Conservation (phyloP, 345 rosid species). For the Erucastrum elatum region DNA sequence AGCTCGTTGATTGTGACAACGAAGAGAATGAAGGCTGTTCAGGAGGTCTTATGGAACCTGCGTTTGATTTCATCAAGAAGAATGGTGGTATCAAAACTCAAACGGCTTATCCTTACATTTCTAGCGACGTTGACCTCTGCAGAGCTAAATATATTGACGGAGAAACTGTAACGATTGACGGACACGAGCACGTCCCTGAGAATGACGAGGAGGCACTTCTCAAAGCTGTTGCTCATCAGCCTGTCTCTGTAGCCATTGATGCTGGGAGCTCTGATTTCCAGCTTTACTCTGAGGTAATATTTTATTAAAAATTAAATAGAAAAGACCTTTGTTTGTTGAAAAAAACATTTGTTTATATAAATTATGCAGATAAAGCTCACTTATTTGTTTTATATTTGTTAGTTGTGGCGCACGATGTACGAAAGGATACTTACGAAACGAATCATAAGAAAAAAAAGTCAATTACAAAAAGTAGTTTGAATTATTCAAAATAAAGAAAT, state of each 20-base stretch:
- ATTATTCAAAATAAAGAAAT: not conserved
- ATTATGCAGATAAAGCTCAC: not conserved
- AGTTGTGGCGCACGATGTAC: not conserved
- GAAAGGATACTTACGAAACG: not conserved
- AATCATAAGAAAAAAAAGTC: not conserved
- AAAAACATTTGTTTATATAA: not conserved
- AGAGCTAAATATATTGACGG: conserved; percentile 41
- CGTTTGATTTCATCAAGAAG: conserved; percentile 62
- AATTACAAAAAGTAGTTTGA: not conserved
- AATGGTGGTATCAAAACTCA: conserved; percentile 65
- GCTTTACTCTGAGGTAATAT: conserved; percentile 73
- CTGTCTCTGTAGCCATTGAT: conserved; percentile 72
- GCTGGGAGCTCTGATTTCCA: conserved; percentile 74
- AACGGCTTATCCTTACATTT: conserved; percentile 56
- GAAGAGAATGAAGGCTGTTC: conserved; percentile 64
- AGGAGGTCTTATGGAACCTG: conserved; percentile 76
- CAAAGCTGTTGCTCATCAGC: conserved; percentile 66
- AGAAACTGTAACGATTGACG: conserved; percentile 56
- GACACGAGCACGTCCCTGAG: conserved; percentile 62
- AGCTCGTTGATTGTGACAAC: conserved; percentile 68
- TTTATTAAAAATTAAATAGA: not conserved
- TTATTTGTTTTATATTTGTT: not conserved
- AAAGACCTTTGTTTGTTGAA: not conserved
- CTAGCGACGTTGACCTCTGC: conserved; percentile 44
- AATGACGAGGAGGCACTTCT: conserved; percentile 63